Evolutionary conservation across 768 basidiomycete species (phyloP), one percentile per base, ranked within the genome.

Genomic region (Suillus brevipes): DNA sequence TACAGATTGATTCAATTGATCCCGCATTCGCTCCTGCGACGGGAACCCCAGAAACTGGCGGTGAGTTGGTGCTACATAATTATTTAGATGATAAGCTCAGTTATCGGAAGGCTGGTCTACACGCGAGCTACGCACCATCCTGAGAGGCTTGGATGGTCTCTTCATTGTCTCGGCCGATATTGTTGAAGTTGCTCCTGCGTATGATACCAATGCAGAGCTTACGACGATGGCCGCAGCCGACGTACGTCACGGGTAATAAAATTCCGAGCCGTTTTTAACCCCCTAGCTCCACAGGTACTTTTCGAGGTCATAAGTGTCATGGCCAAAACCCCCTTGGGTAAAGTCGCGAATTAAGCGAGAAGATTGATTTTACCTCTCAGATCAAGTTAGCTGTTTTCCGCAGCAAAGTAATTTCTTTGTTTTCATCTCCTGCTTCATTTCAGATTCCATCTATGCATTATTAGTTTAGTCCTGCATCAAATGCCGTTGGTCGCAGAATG

Each of bases 171-270:
- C 88, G 43, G 90, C 89, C 10, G 92, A 94, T 72, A 86, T 94
- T 52, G 92, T 94, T 55, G 92, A 94, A 73, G 92, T 94, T 28
- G 88, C 90, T 1, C 92, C 92, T 18, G 90, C 91, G 7, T 92
- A 93, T 71, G 91, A 92, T 65, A 83, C 81, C 10, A 87, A 86
- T 64, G 87, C 85, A 16, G 87, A 88, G 69, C 78, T 85, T 62
- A 88, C 87, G 4, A 84, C 85, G 13, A 85, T 88, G 81, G 85
- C 86, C 2, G 87, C 87, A 31, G 87, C 86, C 0, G 86, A 88
- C 68, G 81, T 84, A 72, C 73, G 84, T 79, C 13, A 50, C 64
- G 36, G 25, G 16, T 68, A 34, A 60, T 49, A 38, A 63, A 65
- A 57, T 56, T 36, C 53, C 55, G 62, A 40, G 18, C 25, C 5